Evolutionary conservation across 192 early-diverging fungal genomes (phyloP), one percentile per base, ranked within the genome.

Genomic region (Gamsiella multidivaricata): DNA sequence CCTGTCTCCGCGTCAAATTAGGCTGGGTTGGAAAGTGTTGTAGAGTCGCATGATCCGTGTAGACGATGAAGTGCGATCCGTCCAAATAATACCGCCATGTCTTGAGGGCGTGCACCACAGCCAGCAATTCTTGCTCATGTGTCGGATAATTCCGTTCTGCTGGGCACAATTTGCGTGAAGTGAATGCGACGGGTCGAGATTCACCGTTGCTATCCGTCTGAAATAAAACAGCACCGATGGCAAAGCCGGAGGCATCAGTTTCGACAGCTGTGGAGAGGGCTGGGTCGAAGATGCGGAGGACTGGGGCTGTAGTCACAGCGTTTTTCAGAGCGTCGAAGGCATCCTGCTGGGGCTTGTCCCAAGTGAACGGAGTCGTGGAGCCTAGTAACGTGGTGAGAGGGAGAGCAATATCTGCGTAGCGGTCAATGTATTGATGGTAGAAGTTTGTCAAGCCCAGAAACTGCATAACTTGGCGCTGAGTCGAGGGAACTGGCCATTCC

Each of bases 51-150:
- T 87, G 86, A 53, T 84, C 81, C 1, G 81, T 76, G 53, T 60
- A 61, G 0, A 86, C 71, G 3, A 46, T 63, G 28, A 86, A 65
- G 1, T 50, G 11, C 26, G 45, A 20, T 0, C 70, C 46, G 63
- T 70, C 37, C 0, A 87, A 61, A 39, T 85, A 82, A n/a, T 53
- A 62, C 0, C 73, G 25, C 81, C 81, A 87, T 0, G 61, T 36
- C 22, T 61, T 58, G 26, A 86, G 67, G 1, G 72, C 60, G 39
- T 82, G 63, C 10, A 82, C 37, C n/a, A 87, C 78, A 15, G 81
- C 85, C 0, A 85, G 50, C 0, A 84, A 41, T 52, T 87, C 85
- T 41, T 75, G 61, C 54, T 83, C 69, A 56, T 83, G 76, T 0
- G 58, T 54, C 0, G 65, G 76, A 31, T 79, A 79, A 5, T 69